These are phyloP conservation scores for Kodamaea hsintzibuensis DNA, from an alignment of 805 yeast species.

Conservation along the genomic window DNA sequence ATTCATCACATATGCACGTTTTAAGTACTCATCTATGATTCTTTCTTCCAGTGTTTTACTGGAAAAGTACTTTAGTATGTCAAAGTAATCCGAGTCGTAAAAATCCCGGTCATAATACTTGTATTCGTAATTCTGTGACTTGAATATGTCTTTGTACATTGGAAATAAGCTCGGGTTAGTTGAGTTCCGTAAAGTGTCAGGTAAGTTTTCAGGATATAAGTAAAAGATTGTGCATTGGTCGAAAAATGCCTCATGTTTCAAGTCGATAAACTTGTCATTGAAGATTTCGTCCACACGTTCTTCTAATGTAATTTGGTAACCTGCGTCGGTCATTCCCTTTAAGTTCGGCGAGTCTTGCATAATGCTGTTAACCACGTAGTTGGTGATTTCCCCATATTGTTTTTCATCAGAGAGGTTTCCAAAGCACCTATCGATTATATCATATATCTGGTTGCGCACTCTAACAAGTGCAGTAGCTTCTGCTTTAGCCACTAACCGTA, in stretches of 20 bases:
- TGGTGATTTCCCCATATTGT: constrained; percentile 13
- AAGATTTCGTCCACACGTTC: constrained; percentile 16
- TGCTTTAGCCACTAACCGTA: neutral
- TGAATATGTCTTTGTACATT: constrained; percentile 21
- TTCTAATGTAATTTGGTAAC: constrained; percentile 10
- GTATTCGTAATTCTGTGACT: constrained; percentile 18
- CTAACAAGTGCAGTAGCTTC: constrained; percentile 4
- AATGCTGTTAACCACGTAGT: constrained; percentile 19
- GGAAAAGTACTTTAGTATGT: constrained; percentile 13
- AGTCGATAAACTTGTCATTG: constrained; percentile 18
- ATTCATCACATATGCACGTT: constrained; percentile 20
- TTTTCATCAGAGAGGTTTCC: constrained; percentile 3
- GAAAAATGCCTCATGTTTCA: constrained; percentile 17
- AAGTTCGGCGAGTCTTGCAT: constrained; percentile 17
- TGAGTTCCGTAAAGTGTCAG: constrained; percentile 5
- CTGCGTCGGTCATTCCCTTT: constrained; percentile 9
- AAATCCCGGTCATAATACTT: constrained; percentile 16
- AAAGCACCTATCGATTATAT: constrained; percentile 5
- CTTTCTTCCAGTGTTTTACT: constrained; percentile 9
- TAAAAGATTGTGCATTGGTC: constrained; percentile 10
- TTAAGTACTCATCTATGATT: constrained; percentile 11
- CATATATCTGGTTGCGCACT: constrained; percentile 2
- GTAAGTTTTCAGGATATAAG: constrained; percentile 2
- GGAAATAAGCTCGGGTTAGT: constrained; percentile 18
- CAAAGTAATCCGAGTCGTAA: constrained; percentile 11